Evolutionary conservation across 1,284 basidiomycete species (phyloP).

Genomic region (Ceratobasidium papillatum): DNA sequence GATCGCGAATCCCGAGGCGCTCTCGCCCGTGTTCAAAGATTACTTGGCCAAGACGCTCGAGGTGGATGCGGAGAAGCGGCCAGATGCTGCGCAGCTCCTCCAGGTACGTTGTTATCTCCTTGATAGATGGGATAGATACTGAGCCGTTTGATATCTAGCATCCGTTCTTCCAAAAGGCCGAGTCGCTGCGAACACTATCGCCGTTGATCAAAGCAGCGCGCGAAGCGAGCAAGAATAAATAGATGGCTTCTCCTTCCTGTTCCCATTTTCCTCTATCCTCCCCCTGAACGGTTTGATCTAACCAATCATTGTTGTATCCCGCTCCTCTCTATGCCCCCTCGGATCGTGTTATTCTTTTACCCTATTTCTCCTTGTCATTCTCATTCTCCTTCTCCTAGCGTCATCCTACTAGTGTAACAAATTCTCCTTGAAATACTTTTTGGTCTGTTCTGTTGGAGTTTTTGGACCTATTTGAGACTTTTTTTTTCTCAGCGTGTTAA

Average conservation of each 20-base stretch:
- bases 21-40: slow-evolving; percentile 87
- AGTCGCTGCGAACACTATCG: slow-evolving; percentile 85
- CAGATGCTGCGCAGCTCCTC: slow-evolving; percentile 84
- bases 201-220: slow-evolving; percentile 94
- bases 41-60: slow-evolving; percentile 92
- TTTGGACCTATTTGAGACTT: slow-evolving; percentile 2
- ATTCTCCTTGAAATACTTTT: slow-evolving; percentile 17
- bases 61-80: slow-evolving; percentile 93
- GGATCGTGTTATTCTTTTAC: not conserved
- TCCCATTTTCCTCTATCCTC: not conserved
- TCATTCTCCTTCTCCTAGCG: not conserved
- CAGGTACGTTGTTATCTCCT: slow-evolving; percentile 60
- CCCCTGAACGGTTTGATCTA: not conserved
- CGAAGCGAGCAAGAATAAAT: slow-evolving; percentile 57
- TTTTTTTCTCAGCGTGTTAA: not conserved
- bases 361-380: not conserved
- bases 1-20: slow-evolving; percentile 93
- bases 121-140: slow-evolving; percentile 2
- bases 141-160: slow-evolving; percentile 60
- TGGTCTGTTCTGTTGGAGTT: not conserved
- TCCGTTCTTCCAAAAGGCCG: slow-evolving; percentile 87
- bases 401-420: slow-evolving; percentile 10
- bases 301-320: slow-evolving; percentile 4
- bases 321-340: not conserved
- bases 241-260: not conserved